Evolutionary conservation across 2,329 filamentous ascomycete species (phyloP), one percentile per base, ranked within the genome.

Genomic region (Aspergillaceae sp.): DNA sequence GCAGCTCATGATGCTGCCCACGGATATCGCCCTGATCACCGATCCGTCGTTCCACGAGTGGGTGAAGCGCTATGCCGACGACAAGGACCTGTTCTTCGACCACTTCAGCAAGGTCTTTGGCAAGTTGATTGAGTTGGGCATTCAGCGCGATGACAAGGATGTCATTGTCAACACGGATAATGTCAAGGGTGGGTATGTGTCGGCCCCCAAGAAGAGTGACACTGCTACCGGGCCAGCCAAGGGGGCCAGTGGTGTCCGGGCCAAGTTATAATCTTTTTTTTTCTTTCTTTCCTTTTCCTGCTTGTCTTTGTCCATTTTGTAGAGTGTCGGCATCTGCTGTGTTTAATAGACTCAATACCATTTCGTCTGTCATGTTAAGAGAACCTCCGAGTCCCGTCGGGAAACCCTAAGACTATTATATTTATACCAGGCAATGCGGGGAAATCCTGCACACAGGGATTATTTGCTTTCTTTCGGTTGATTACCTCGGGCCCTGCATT

Each of bases 1-100:
- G 48, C 75, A 76, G 46, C 65, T 83, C 37, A 83, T 83, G 80
- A 83, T 83, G 80, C 58, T 83, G 58, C 80, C 80, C 0, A 82
- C 79, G 2, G 80, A 83, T 58, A 74, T 83, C 56, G 74, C 79
- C 4, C 67, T 83, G 35, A 63, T 75, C 3, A 67, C 71, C 1
- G 80, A 84, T 51, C 60, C 68, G 2, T 58, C 52, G 4, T 83
- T 84, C 58, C 59, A 67, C 11, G 65, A 65, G 5, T 83, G 75
- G 73, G 79, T 83, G 8, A 68, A 79, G 60, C 57, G 68, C 49
- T 83, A 83, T 56, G 78, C 79, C 3, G 65, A 73, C 42, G 78
- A 83, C 55, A 80, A 80, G 62, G 78, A 82, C 0, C 50, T 72
- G 40, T 83, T 83, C 67, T 83, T 81, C 55, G 70, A 71, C 40